Base-by-base conservation (phyloP, 768 basidiomycete genomes). In the Pilatotrama ljubarskyi region DNA sequence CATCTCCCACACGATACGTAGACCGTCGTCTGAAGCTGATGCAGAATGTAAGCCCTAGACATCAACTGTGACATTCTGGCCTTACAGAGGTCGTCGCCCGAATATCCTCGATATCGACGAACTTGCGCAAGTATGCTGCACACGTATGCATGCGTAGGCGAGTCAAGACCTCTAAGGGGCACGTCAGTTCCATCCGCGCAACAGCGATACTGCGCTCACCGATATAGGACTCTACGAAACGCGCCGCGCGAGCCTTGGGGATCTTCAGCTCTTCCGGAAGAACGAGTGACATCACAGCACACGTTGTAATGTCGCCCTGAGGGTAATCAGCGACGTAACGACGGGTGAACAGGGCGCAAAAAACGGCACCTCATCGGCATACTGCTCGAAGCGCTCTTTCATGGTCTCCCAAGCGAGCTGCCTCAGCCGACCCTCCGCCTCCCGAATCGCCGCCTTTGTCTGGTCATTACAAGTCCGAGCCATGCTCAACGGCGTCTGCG, bases 241-340 rank as follows among this genome's bases (percentile, higher is more conserved):
- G 77, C 18, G 76, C 67, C 24, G 75, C 74, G 44, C 86, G 76
- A 46, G 66, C 68, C 20, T 71, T 69, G 0, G 75, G 70, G n/a
- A 90, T 69, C 37, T 68, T 64, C 42, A 94, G 74, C 67, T 91
- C 88, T 43, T 77, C 66, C 0, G 80, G 76, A 7, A 85, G 88
- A 18, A 93, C 74, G 1, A 90, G 67, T 3, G 83, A 77, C 15
- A 93, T 68, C 79, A 90, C 83, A 1, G 89, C 84, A 71, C 90
- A 92, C 79, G 85, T 89, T 67, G 92, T 91, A 1, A 91, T 76
- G 66, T 93, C 87, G 14, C 91, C 91, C 87, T 92, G 52, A 47
- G 24, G 55, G 25, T 29, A 59, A 63, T 8, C 37, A 59, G 29
- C 43, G n/a, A 36, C 5, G 32, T 35, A 22, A 6, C 10, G 9